Conservation (phyloP, 2,329 filamentous ascomycete genomes). For the Leptographium lundbergii region DNA sequence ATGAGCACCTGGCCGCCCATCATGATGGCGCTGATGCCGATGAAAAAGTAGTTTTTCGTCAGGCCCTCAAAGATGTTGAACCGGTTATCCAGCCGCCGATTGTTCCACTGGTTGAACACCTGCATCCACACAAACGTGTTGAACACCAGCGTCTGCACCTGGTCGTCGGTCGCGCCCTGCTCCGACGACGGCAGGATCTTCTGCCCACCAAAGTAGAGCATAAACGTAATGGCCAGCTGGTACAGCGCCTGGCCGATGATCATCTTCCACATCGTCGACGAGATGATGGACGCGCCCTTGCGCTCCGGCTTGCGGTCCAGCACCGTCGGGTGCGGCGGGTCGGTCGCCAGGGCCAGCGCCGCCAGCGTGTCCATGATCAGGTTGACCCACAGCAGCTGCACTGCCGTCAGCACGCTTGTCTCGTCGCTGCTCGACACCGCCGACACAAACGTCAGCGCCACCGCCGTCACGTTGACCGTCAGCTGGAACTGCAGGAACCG, state of each 20-base stretch:
- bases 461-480: slow-evolving; percentile 85
- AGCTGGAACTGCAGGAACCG: slow-evolving; percentile 68
- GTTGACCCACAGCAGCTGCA: slow-evolving; percentile 92
- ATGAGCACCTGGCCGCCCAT: slow-evolving; percentile 82
- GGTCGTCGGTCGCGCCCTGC: slow-evolving; percentile 23
- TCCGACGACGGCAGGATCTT: slow-evolving; percentile 25
- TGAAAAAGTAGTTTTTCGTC: slow-evolving; percentile 75
- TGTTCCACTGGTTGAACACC: slow-evolving; percentile 97
- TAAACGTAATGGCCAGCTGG: slow-evolving; percentile 67
- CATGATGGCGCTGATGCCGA: slow-evolving; percentile 76
- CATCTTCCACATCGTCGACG: slow-evolving; percentile 98
- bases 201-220: slow-evolving; percentile 52
- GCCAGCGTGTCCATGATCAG: slow-evolving; percentile 96
- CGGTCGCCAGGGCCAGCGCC: slow-evolving; percentile 76
- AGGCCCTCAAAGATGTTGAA: slow-evolving; percentile 95
- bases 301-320: slow-evolving; percentile 60
- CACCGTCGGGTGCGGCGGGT: slow-evolving; percentile 73
- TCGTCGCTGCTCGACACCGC: slow-evolving; percentile 61
- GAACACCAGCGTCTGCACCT: slow-evolving; percentile 76
- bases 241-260: slow-evolving; percentile 87
- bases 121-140: slow-evolving; percentile 99
- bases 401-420: slow-evolving; percentile 68
- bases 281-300: slow-evolving; percentile 53
- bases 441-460: slow-evolving; percentile 76
- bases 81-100: slow-evolving; percentile 83